A percentile compares a stretch with the other conserved stretches of the same genome.
Evolutionary conservation across 2,329 filamentous ascomycete genomes (phyloP).

Genomic region (Fusarium dimerum): DNA sequence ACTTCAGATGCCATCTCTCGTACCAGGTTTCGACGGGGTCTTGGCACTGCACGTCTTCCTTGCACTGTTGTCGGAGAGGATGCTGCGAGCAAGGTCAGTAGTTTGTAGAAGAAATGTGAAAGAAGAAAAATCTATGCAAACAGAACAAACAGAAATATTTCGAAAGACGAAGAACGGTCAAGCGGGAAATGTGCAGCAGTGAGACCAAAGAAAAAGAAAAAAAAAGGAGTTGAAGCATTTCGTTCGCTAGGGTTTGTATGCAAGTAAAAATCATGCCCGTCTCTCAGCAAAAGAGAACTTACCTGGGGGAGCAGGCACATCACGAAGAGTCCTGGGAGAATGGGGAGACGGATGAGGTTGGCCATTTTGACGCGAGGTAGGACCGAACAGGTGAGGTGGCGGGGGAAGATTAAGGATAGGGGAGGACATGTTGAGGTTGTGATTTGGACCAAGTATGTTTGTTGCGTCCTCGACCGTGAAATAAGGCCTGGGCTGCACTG

Average conservation of each 20-base stretch:
- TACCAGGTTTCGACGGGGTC: conserved; percentile 27
- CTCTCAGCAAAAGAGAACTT: conserved; percentile 7
- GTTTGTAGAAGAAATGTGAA: no score
- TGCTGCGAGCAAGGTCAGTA: conserved; percentile 6
- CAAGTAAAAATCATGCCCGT: neutral
- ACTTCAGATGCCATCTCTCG: conserved; percentile 27
- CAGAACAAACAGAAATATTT: no score
- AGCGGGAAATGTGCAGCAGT: no score
- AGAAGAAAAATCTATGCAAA: no score
- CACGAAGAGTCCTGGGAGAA: conserved; percentile 19
- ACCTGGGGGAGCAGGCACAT: conserved; percentile 24
- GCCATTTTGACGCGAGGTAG: neutral
- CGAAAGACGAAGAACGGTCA: no score
- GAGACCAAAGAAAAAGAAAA: no score
- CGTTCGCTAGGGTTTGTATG: neutral
- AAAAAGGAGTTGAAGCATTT: no score
- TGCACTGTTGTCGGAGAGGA: conserved; percentile 24
- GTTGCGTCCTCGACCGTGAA: conserved; percentile 15
- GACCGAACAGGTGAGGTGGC: conserved; percentile 18
- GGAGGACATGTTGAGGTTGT: conserved; percentile 11
- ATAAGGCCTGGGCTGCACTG: conserved; percentile 22
- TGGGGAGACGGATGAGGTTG: conserved; percentile 1
- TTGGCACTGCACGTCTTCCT: conserved; percentile 27
- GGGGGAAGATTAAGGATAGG: conserved; percentile 14
- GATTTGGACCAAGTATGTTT: conserved; percentile 21